Percentiles rank a stretch among this genome's conserved stretches.
These are phyloP conservation scores for Chaetomium fimeti DNA, from an alignment of 495 filamentous ascomycete species.

Conservation along the genomic window DNA sequence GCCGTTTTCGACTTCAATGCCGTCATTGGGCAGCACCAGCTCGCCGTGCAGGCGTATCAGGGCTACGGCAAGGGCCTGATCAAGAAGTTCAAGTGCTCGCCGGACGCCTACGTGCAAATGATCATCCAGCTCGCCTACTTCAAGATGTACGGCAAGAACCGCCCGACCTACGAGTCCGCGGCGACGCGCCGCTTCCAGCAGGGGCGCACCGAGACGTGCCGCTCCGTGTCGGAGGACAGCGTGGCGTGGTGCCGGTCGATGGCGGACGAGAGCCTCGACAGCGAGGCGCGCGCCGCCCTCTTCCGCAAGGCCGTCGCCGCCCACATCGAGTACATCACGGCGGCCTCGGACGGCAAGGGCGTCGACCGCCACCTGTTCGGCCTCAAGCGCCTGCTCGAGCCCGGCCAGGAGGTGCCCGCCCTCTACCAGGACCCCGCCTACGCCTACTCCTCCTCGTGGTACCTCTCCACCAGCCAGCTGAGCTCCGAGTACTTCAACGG, in stretches of 20 bases:
- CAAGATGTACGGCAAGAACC: slow-evolving; percentile 98
- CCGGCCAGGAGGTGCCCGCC: slow-evolving; percentile 76
- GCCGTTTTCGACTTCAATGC: slow-evolving; percentile 73
- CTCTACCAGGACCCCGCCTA: slow-evolving; percentile 87
- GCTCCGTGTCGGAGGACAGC: slow-evolving; percentile 85
- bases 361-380: slow-evolving; percentile 97
- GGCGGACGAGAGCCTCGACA: slow-evolving; percentile 60
- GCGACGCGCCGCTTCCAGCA: slow-evolving; percentile 92
- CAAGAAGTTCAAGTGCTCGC: slow-evolving; percentile 99
- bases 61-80: slow-evolving; percentile 98
- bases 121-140: slow-evolving; percentile 97
- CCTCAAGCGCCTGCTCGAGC: slow-evolving; percentile 82
- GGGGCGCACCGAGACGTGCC: slow-evolving; percentile 95
- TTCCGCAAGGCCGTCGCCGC: slow-evolving; percentile 78
- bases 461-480: slow-evolving; percentile 81
- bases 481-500: slow-evolving; percentile 98
- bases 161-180: slow-evolving; percentile 97
- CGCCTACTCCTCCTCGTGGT: slow-evolving; percentile 84
- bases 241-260: slow-evolving; percentile 89
- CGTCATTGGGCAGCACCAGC: slow-evolving; percentile 83
- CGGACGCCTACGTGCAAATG: slow-evolving; percentile 98
- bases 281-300: slow-evolving; percentile 63
- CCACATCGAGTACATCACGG: slow-evolving; percentile 85
- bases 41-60: slow-evolving; percentile 90
- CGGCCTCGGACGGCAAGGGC: slow-evolving; percentile 86